Conservation (phyloP, 2,329 filamentous ascomycete genomes). For the Pseudogymnoascus sp. region DNA sequence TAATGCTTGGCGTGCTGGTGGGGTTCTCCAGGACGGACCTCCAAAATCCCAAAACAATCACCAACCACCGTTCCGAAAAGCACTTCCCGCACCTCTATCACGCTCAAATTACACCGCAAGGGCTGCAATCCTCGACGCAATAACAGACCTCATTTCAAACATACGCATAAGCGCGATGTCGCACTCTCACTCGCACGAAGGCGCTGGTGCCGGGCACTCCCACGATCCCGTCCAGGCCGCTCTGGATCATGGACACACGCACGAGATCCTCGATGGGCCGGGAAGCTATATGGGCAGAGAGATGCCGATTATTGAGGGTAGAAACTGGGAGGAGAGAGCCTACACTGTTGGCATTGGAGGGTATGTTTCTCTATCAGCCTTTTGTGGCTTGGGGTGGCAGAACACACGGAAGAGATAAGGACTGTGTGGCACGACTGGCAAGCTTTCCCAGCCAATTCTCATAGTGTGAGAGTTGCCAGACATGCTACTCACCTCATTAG, state of each 20-base stretch:
- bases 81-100: neutral
- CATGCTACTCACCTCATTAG: neutral
- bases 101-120: neutral
- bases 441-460: neutral
- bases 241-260: slow-evolving; percentile 81
- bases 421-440: neutral
- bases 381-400: neutral
- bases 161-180: slow-evolving; percentile 15
- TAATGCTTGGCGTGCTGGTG: neutral
- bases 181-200: slow-evolving; percentile 49
- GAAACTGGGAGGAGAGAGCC: slow-evolving; percentile 78
- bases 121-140: neutral
- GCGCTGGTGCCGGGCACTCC: slow-evolving; percentile 41
- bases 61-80: neutral
- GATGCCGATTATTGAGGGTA: slow-evolving; percentile 84
- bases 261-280: slow-evolving; percentile 90
- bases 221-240: slow-evolving; percentile 42
- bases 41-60: neutral
- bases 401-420: neutral
- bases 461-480: neutral
- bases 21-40: neutral
- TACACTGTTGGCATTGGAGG: slow-evolving; percentile 98
- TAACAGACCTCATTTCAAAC: neutral
- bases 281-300: slow-evolving; percentile 84
- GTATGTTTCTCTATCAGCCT: slow-evolving; percentile 38